A percentile compares a stretch with the other conserved stretches of the same genome.
These are phyloP conservation scores for Cinnamomum chago DNA, from an alignment of 164 flowering plant genomes.

Conservation along the genomic window DNA sequence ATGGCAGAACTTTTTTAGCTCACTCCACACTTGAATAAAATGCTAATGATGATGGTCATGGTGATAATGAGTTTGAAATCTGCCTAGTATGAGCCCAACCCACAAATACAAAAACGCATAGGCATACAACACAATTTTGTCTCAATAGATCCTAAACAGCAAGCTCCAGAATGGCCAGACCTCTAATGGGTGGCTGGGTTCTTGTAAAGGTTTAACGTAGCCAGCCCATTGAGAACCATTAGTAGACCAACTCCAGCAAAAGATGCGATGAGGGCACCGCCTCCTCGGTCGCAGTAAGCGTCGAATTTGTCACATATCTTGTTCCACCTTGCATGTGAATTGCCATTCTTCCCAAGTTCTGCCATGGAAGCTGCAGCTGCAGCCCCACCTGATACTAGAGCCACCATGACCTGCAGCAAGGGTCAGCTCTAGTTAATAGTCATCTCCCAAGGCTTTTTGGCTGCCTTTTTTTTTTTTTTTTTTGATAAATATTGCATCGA, in stretches of 20 bases:
- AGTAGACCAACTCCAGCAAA: constrained; percentile 42
- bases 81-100: not conserved
- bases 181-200: not conserved
- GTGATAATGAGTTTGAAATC: no score
- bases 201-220: constrained; percentile 41
- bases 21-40: no score
- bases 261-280: constrained; percentile 57
- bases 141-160: not conserved
- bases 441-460: not conserved
- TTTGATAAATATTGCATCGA: no score
- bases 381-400: constrained; percentile 41
- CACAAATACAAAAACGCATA: not conserved
- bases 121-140: not conserved
- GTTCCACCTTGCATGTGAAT: constrained; percentile 74
- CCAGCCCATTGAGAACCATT: constrained; percentile 27
- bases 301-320: constrained; percentile 68
- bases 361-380: constrained; percentile 72
- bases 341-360: constrained; percentile 67
- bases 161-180: not conserved
- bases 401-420: constrained; percentile 43
- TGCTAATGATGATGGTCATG: no score
- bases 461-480: no score
- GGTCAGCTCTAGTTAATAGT: no score
- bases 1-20: no score
- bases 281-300: constrained; percentile 51